phyloP scores from a whole-genome alignment of 2,329 filamentous ascomycete genomes.

The Clarireedia hainanense region DNA sequence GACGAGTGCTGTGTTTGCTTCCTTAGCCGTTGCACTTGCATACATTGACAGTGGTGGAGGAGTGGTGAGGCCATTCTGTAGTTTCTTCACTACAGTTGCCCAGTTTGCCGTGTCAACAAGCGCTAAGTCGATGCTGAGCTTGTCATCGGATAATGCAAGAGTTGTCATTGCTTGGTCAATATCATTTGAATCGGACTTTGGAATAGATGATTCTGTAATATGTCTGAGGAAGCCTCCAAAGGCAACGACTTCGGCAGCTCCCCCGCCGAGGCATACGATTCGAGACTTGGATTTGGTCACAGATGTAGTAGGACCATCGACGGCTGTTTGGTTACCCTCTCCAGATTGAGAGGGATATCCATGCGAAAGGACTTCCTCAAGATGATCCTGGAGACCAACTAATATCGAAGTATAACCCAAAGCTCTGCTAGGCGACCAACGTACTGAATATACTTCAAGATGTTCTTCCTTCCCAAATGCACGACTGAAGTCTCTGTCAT shows the following conservation, averaged over 20 bases:
- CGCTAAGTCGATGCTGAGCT: slow-evolving; percentile 36
- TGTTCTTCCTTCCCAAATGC: slow-evolving; percentile 69
- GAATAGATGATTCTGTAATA: slow-evolving; percentile 17
- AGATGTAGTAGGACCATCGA: background rate
- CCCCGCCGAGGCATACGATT: slow-evolving; percentile 33
- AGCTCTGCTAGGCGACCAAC: slow-evolving; percentile 85
- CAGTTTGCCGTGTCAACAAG: slow-evolving; percentile 83
- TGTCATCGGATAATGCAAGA: slow-evolving; percentile 9
- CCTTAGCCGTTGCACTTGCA: slow-evolving; percentile 40
- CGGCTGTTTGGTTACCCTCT: background rate
- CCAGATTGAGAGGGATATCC: background rate
- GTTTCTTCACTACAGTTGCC: slow-evolving; percentile 50
- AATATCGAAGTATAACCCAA: slow-evolving; percentile 65
- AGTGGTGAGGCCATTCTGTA: slow-evolving; percentile 49
- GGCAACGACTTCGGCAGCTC: slow-evolving; percentile 57
- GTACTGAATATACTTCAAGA: slow-evolving; percentile 74
- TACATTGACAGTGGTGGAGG: slow-evolving; percentile 44
- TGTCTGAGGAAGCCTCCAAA: slow-evolving; percentile 45
- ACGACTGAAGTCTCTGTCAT: slow-evolving; percentile 70
- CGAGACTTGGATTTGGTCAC: slow-evolving; percentile 2
- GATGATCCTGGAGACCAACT: slow-evolving; percentile 4
- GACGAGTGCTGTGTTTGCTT: slow-evolving; percentile 40
- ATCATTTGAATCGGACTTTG: background rate
- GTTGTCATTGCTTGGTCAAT: slow-evolving; percentile 7
- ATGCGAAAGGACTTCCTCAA: slow-evolving; percentile 5